Percentiles rank a stretch among this genome's conserved stretches.
These are phyloP conservation scores for Endotrypanum monterogeii DNA, from an alignment of 208 protist species.

Conservation along the genomic window DNA sequence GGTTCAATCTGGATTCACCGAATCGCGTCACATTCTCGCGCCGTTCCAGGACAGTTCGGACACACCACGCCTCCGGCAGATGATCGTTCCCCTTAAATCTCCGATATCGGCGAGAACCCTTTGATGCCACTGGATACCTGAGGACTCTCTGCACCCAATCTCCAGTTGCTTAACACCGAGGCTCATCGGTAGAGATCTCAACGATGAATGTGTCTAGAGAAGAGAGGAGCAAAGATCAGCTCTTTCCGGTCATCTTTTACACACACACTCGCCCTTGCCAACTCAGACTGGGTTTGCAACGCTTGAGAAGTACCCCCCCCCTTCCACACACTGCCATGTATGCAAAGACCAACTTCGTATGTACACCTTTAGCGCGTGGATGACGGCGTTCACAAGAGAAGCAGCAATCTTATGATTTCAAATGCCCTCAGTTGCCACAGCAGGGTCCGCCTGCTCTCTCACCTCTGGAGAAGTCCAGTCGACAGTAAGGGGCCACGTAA, in stretches of 20 bases:
- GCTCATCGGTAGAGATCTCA: conserved; percentile 65
- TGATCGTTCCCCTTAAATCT: conserved; percentile 59
- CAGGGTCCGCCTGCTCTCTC: neutral
- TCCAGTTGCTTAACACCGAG: conserved; percentile 89
- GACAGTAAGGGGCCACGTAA: conserved; percentile 6
- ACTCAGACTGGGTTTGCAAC: conserved; percentile 37
- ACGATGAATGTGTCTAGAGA: conserved; percentile 67
- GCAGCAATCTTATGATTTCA: neutral
- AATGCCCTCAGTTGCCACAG: neutral
- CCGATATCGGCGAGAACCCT: conserved; percentile 62
- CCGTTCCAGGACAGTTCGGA: conserved; percentile 45
- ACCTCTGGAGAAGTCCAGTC: neutral
- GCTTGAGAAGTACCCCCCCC: conserved; percentile 49
- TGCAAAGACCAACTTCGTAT: conserved; percentile 25
- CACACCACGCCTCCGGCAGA: conserved; percentile 81
- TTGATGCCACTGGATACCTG: conserved; percentile 74
- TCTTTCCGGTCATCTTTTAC: no score
- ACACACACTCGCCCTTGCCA: no score
- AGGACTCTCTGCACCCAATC: conserved; percentile 94
- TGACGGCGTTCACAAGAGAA: conserved; percentile 3
- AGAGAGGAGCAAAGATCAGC: conserved; percentile 74
- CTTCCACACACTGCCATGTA: conserved; percentile 59
- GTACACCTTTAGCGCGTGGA: conserved; percentile 33
- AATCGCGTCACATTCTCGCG: conserved; percentile 46
- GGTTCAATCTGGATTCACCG: conserved; percentile 33